Conservation (phyloP, 2,329 filamentous ascomycete species). For the Xylariaceae sp. region DNA sequence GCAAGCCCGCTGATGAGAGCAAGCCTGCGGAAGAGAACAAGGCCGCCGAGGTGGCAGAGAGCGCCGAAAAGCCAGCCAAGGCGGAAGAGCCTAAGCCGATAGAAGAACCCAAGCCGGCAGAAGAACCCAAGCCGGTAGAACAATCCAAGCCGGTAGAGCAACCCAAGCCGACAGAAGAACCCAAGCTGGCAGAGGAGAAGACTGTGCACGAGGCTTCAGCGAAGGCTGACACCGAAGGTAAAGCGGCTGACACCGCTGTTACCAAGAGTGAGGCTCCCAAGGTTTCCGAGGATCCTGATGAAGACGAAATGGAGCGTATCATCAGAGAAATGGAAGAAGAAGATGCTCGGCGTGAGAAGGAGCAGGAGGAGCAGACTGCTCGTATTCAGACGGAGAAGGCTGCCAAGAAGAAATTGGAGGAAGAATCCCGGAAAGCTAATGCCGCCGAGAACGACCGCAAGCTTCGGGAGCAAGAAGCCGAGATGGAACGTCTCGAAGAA, state of each 20-base stretch:
- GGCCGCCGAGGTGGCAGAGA: slow-evolving; percentile 17
- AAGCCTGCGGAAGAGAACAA: slow-evolving; percentile 21
- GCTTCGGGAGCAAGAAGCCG: slow-evolving; percentile 64
- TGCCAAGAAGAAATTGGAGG: slow-evolving; percentile 33
- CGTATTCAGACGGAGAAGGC: slow-evolving; percentile 37
- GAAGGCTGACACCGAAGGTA: slow-evolving; percentile 18
- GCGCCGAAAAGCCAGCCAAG: slow-evolving; percentile 16
- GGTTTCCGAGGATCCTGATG: slow-evolving; percentile 25
- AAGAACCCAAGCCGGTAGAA: slow-evolving; percentile 16
- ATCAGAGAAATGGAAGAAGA: slow-evolving; percentile 56
- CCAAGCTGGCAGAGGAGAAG: slow-evolving; percentile 26
- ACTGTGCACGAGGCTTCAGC: slow-evolving; percentile 23
- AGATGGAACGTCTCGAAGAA: slow-evolving; percentile 67
- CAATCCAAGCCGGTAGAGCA: slow-evolving; percentile 19
- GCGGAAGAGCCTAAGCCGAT: slow-evolving; percentile 17
- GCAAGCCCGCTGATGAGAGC: slow-evolving; percentile 25
- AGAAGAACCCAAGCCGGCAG: slow-evolving; percentile 13
- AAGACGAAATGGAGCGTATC: slow-evolving; percentile 52
- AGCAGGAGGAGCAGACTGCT: slow-evolving; percentile 35
- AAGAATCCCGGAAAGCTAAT: slow-evolving; percentile 35
- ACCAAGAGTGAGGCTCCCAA: slow-evolving; percentile 27
- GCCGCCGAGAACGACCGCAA: slow-evolving; percentile 55
- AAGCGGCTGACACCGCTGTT: slow-evolving; percentile 21
- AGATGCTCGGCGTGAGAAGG: slow-evolving; percentile 41
- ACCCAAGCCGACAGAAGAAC: slow-evolving; percentile 17